phyloP scores from a whole-genome alignment of 179 eudicot species.

The Pouteria campechiana region DNA sequence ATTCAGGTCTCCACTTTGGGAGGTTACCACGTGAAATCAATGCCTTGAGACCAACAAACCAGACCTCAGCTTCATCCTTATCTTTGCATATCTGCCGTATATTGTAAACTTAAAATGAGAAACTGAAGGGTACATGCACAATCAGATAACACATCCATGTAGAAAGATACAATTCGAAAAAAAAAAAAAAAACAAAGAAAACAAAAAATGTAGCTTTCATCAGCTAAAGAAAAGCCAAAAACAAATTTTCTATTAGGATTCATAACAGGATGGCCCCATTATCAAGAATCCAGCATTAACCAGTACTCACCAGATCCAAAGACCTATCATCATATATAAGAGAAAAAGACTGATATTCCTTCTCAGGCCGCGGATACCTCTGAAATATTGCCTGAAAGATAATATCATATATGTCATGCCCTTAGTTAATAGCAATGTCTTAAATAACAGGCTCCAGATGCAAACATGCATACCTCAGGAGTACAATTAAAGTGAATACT shows the following conservation, averaged over 20 bases:
- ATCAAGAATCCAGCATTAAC: no score
- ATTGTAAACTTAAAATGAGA: no score
- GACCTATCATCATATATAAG: slow-evolving; percentile 50
- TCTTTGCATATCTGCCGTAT: slow-evolving; percentile 91
- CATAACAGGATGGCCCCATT: no score
- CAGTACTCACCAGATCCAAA: slow-evolving; percentile 63
- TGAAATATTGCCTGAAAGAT: slow-evolving; percentile 55
- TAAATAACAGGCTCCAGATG: neutral
- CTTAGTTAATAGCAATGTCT: neutral
- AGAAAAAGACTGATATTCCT: slow-evolving; percentile 75
- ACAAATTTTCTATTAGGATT: no score
- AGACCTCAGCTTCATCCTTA: slow-evolving; percentile 96
- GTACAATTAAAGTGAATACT: no score
- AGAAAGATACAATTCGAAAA: no score
- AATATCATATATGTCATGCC: no score
- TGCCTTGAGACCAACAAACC: slow-evolving; percentile 86
- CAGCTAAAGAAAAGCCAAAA: no score
- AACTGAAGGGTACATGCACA: no score
- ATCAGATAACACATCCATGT: no score
- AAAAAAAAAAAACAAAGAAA: no score
- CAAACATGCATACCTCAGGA: neutral
- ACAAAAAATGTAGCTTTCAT: no score
- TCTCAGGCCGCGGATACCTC: slow-evolving; percentile 77
- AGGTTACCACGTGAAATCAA: slow-evolving; percentile 43
- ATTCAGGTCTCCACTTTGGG: slow-evolving; percentile 42